Percentiles rank a stretch among this genome's conserved stretches.
These are phyloP conservation scores for Phytophthora aleatoria DNA, from an alignment of 352 stramenopile species.

Conservation along the genomic window DNA sequence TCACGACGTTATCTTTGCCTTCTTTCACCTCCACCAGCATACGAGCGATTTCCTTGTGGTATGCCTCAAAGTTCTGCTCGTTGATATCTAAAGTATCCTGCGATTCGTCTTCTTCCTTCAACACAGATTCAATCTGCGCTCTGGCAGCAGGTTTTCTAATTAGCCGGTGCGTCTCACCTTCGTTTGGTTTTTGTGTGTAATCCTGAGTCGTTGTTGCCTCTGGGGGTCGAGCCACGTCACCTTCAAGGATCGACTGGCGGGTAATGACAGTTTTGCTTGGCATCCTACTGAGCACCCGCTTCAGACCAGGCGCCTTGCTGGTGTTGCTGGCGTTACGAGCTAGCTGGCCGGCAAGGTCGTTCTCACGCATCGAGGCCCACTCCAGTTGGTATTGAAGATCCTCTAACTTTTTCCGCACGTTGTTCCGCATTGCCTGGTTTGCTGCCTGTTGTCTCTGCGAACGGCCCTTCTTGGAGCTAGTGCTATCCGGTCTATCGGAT, in stretches of 20 bases:
- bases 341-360: conserved; percentile 54
- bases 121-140: conserved; percentile 1
- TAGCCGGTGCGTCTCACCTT: conserved; percentile 1
- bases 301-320: conserved; percentile 32
- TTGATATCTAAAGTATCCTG: conserved; percentile 46
- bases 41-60: conserved; percentile 69
- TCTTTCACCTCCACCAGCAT: conserved; percentile 73
- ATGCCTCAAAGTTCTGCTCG: conserved; percentile 69
- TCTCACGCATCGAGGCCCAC: conserved; percentile 70
- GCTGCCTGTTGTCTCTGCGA: conserved; percentile 7
- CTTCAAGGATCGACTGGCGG: conserved; percentile 27
- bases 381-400: conserved; percentile 53
- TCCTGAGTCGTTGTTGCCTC: conserved; percentile 4
- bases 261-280: conserved; percentile 71
- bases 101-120: conserved; percentile 27
- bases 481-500: conserved; percentile 9
- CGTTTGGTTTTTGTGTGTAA: conserved; percentile 2
- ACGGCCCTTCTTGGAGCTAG: conserved; percentile 17
- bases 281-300: conserved; percentile 65
- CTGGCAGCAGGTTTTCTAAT: neutral
- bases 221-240: conserved; percentile 8
- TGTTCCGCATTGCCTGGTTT: conserved; percentile 31
- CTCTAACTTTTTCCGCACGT: conserved; percentile 56
- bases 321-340: conserved; percentile 14
- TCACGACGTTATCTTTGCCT: conserved; percentile 53